These are phyloP conservation scores for Sporisorium exsertum DNA, from an alignment of 1,284 basidiomycete species.

Conservation along the genomic window DNA sequence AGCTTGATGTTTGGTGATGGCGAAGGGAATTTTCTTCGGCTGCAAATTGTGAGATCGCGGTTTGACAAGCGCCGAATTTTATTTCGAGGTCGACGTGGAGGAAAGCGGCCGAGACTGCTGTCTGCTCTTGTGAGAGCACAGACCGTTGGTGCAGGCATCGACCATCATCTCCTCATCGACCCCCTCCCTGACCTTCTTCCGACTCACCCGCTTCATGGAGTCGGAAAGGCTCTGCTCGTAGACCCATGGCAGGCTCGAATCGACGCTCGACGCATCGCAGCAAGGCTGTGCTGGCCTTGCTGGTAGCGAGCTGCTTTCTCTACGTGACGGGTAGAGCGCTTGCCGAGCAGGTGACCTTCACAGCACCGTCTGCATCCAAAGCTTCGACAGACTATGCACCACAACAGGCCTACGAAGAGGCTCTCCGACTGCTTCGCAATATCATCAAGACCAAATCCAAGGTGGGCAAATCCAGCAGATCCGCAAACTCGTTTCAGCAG, in stretches of 20 bases:
- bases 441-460: conserved; percentile 43
- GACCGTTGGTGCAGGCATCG: neutral
- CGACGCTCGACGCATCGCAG: conserved; percentile 13
- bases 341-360: conserved; percentile 21
- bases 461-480: conserved; percentile 3
- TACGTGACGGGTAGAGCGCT: conserved; percentile 19
- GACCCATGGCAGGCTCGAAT: conserved; percentile 20
- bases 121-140: conserved; percentile 3
- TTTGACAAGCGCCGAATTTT: neutral
- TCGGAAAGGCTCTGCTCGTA: neutral
- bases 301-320: conserved; percentile 23
- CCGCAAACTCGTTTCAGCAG: conserved; percentile 7
- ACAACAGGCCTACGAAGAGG: conserved; percentile 51
- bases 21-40: neutral
- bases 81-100: conserved; percentile 2
- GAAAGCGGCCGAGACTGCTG: neutral
- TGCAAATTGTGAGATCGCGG: neutral
- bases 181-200: neutral
- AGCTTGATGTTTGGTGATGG: neutral
- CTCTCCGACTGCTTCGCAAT: conserved; percentile 41
- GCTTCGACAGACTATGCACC: conserved; percentile 6
- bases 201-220: neutral
- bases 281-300: conserved; percentile 23
- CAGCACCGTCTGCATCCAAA: conserved; percentile 10
- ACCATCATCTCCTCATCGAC: neutral